Conservation (phyloP, 352 stramenopile genomes). For the Pythium grandisporangium region DNA sequence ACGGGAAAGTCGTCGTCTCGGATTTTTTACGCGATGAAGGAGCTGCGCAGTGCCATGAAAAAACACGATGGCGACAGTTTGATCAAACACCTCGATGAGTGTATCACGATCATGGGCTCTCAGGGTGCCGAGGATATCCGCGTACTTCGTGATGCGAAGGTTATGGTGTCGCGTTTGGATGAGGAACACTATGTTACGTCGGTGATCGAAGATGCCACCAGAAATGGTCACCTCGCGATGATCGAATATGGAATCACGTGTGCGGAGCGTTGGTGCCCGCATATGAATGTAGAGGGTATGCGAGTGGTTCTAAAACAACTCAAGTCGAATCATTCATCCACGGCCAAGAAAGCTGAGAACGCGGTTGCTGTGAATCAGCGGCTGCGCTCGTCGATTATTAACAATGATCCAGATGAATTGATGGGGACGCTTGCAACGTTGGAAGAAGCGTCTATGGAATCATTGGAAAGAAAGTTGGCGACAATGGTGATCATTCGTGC, state of each 20-base stretch:
- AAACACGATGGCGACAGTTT: conserved; percentile 50
- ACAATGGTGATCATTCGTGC: conserved; percentile 79
- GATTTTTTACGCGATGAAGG: conserved; percentile 46
- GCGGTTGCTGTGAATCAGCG: conserved; percentile 35
- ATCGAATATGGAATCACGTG: conserved; percentile 57
- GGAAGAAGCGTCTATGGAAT: conserved; percentile 55
- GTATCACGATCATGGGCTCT: conserved; percentile 47
- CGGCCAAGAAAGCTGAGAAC: conserved; percentile 23
- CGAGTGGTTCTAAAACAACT: conserved; percentile 10
- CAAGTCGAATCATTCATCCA: conserved; percentile 13
- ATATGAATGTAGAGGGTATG: conserved; percentile 41
- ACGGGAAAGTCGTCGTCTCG: conserved; percentile 55
- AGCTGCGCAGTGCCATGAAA: conserved; percentile 40
- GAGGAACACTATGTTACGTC: conserved; percentile 75
- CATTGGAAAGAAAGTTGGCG: conserved; percentile 60
- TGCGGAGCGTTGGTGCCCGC: conserved; percentile 51
- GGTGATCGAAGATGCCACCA: conserved; percentile 48
- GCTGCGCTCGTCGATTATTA: conserved; percentile 48
- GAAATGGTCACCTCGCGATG: conserved; percentile 42
- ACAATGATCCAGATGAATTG: conserved; percentile 52
- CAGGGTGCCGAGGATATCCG: conserved; percentile 45
- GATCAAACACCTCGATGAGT: conserved; percentile 48
- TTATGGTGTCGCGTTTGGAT: conserved; percentile 48
- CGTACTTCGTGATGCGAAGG: conserved; percentile 34
- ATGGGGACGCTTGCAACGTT: conserved; percentile 61